These are phyloP conservation scores for Talaromyces sp. DNA, from an alignment of 2,329 filamentous ascomycete species.

Conservation along the genomic window DNA sequence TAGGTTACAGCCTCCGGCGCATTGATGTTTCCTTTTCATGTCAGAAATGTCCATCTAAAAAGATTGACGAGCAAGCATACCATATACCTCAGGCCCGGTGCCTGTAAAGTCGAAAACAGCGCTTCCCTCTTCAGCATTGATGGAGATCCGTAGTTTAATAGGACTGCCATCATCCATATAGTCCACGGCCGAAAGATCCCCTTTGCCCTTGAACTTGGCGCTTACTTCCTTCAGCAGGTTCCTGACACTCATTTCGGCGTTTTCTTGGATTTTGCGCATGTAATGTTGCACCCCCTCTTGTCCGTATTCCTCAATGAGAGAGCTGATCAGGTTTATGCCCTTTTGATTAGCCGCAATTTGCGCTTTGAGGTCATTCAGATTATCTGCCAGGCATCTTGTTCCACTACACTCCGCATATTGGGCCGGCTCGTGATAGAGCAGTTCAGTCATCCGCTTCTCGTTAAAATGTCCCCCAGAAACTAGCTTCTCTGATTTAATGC, in stretches of 20 bases:
- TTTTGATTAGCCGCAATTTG: conserved; percentile 79
- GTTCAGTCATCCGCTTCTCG: conserved; percentile 63
- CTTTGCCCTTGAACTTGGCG: conserved; percentile 57
- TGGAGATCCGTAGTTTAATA: conserved; percentile 66
- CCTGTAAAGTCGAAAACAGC: conserved; percentile 71
- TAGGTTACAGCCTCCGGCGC: conserved; percentile 73
- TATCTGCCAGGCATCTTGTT: conserved; percentile 70
- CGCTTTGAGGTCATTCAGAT: conserved; percentile 76
- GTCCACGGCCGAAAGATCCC: conserved; percentile 62
- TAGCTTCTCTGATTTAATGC: conserved; percentile 54
- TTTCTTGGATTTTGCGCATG: conserved; percentile 73
- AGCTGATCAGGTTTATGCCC: conserved; percentile 67
- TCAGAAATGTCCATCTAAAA: background rate
- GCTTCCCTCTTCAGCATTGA: conserved; percentile 64
- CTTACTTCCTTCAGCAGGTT: conserved; percentile 64
- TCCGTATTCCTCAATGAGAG: conserved; percentile 68
- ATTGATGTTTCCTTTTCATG: conserved; percentile 58
- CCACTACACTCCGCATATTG: conserved; percentile 68
- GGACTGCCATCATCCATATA: conserved; percentile 82
- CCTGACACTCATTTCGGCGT: conserved; percentile 68
- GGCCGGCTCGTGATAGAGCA: conserved; percentile 66
- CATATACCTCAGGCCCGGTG: conserved; percentile 72
- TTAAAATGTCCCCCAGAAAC: conserved; percentile 54
- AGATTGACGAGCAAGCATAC: conserved; percentile 29
- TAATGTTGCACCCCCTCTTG: conserved; percentile 70